A percentile compares a stretch with the other conserved stretches of the same genome.
Conservation (phyloP, 108 stramenopile species). For the Ochromonas danica region DNA sequence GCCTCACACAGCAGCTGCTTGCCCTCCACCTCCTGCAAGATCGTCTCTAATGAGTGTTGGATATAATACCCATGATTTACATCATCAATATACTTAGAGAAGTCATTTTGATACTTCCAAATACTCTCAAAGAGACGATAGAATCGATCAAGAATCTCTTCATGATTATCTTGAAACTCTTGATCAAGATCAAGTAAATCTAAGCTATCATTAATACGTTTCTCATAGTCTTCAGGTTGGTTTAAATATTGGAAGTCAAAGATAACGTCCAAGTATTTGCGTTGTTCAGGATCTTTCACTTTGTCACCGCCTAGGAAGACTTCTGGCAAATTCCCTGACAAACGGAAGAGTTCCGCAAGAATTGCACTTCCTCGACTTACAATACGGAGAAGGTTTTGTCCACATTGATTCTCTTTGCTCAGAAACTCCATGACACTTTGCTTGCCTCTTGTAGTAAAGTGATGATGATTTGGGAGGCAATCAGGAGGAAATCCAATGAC, state of each 20-base stretch:
- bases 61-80: slow-evolving; percentile 61
- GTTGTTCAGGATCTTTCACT: slow-evolving; percentile 24
- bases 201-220: slow-evolving; percentile 33
- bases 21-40: slow-evolving; percentile 59
- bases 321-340: slow-evolving; percentile 52
- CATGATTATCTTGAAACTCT: slow-evolving; percentile 57
- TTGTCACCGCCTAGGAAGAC: background rate
- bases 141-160: slow-evolving; percentile 47
- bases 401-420: slow-evolving; percentile 56
- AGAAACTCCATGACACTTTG: slow-evolving; percentile 8
- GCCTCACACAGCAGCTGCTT: slow-evolving; percentile 65
- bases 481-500: too few relatives aligned
- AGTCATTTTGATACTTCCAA: slow-evolving; percentile 51
- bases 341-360: slow-evolving; percentile 56
- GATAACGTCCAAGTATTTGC: slow-evolving; percentile 49
- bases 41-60: slow-evolving; percentile 60
- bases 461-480: too few relatives aligned
- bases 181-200: slow-evolving; percentile 53
- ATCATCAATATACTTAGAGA: slow-evolving; percentile 53
- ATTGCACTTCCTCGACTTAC: slow-evolving; percentile 57
- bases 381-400: slow-evolving; percentile 61
- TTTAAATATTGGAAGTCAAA: slow-evolving; percentile 65
- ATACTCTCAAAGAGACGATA: slow-evolving; percentile 56
- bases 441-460: too few relatives aligned
- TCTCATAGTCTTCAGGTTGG: slow-evolving; percentile 62